Conservation (phyloP, 169 alveolate species). For the Plasmodium gaboni region DNA sequence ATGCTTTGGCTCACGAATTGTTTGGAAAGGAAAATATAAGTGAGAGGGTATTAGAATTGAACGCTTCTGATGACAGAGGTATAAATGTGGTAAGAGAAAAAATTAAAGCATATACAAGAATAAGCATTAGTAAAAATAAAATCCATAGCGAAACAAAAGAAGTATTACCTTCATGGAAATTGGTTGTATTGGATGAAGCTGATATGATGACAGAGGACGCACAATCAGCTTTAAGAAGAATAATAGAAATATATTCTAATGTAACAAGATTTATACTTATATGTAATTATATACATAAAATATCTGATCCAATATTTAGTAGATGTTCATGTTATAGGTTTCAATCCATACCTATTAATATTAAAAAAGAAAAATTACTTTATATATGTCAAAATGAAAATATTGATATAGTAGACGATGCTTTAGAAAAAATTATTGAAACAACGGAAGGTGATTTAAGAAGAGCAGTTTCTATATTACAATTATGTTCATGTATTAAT, state of each 20-base stretch:
- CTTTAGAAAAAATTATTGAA: conserved; percentile 87
- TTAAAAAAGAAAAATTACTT: conserved; percentile 92
- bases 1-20: conserved; percentile 95
- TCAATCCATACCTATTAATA: conserved; percentile 93
- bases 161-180: conserved; percentile 93
- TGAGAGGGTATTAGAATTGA: conserved; percentile 96
- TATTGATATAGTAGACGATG: conserved; percentile 81
- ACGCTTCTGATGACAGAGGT: conserved; percentile 99
- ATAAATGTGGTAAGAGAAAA: conserved; percentile 97
- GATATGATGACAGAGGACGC: conserved; percentile 99
- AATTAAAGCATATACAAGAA: conserved; percentile 96
- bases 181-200: conserved; percentile 98
- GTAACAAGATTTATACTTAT: conserved; percentile 98
- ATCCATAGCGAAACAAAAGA: conserved; percentile 87
- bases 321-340: conserved; percentile 97
- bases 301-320: conserved; percentile 96
- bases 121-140: conserved; percentile 91
- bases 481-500: conserved; percentile 86
- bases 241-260: conserved; percentile 95
- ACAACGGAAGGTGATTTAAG: conserved; percentile 97
- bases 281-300: conserved; percentile 97
- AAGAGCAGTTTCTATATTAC: conserved; percentile 94
- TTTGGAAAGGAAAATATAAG: conserved; percentile 94
- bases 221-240: conserved; percentile 98
- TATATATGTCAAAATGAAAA: conserved; percentile 89